A percentile compares a stretch with the other conserved stretches of the same genome.
These are phyloP conservation scores for Populus pruinosa DNA, from an alignment of 345 rosid genomes.

Conservation along the genomic window DNA sequence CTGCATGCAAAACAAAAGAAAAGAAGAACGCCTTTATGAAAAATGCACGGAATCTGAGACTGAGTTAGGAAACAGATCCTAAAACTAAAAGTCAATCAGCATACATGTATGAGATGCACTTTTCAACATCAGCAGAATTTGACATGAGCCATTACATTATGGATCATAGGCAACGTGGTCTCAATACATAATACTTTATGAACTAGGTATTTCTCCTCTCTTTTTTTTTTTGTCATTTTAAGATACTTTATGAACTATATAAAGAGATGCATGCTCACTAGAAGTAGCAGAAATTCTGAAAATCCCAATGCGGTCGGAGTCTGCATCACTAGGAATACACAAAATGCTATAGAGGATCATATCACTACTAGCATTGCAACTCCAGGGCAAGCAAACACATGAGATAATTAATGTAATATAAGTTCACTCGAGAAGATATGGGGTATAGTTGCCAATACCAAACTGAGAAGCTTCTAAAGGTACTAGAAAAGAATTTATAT, in stretches of 20 bases:
- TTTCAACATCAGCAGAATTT: neutral
- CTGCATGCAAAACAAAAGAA: constrained; percentile 35
- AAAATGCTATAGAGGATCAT: neutral
- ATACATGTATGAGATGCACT: neutral
- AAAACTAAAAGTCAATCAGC: neutral
- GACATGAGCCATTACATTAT: neutral
- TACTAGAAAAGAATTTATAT: neutral
- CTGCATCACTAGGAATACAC: neutral
- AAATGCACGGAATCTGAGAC: neutral
- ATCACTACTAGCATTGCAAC: neutral
- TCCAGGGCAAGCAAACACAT: neutral
- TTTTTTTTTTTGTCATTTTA: neutral
- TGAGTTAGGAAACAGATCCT: neutral
- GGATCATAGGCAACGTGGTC: neutral
- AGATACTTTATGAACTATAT: neutral
- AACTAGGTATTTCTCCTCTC: neutral
- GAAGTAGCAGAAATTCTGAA: neutral
- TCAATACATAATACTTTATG: neutral
- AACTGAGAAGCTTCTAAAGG: neutral
- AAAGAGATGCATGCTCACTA: neutral
- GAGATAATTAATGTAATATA: neutral
- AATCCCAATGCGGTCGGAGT: neutral
- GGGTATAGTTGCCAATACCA: neutral
- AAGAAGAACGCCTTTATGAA: constrained; percentile 1
- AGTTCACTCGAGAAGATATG: neutral